Conservation (phyloP, 148 eudicot species). For the Gaultheria prostrata region DNA sequence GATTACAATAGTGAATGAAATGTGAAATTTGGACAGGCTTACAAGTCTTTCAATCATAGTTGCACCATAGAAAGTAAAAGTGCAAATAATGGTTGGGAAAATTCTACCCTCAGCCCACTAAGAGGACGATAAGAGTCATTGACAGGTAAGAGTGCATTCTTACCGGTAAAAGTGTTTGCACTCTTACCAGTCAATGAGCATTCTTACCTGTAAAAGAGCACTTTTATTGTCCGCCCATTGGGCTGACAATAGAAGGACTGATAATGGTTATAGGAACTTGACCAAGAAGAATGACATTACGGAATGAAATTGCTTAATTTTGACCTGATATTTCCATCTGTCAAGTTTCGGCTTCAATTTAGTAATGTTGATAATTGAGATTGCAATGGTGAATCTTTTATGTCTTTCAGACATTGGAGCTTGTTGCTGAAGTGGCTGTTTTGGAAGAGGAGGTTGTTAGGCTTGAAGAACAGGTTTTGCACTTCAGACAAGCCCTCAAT, state of each 20-base stretch:
- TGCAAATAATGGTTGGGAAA: not conserved
- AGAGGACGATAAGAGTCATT: no score
- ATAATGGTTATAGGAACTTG: not conserved
- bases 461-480: slow-evolving; percentile 75
- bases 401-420: slow-evolving; percentile 57
- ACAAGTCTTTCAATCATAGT: not conserved
- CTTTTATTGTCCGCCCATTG: no score
- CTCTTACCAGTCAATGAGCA: no score
- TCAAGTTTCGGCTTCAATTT: not conserved
- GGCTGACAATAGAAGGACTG: no score
- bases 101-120: no score
- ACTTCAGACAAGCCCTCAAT: slow-evolving; percentile 29
- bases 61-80: not conserved
- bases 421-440: slow-evolving; percentile 85
- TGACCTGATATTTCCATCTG: not conserved
- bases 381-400: slow-evolving; percentile 8
- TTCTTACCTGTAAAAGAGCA: no score
- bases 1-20: not conserved
- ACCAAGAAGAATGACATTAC: not conserved
- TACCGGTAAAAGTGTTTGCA: no score
- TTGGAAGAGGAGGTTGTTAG: slow-evolving; percentile 83
- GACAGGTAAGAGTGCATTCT: no score
- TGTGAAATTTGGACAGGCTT: not conserved
- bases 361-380: not conserved
- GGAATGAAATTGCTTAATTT: not conserved